phyloP scores from a whole-genome alignment of 345 rosid genomes.

The Lepidium aucheri region DNA sequence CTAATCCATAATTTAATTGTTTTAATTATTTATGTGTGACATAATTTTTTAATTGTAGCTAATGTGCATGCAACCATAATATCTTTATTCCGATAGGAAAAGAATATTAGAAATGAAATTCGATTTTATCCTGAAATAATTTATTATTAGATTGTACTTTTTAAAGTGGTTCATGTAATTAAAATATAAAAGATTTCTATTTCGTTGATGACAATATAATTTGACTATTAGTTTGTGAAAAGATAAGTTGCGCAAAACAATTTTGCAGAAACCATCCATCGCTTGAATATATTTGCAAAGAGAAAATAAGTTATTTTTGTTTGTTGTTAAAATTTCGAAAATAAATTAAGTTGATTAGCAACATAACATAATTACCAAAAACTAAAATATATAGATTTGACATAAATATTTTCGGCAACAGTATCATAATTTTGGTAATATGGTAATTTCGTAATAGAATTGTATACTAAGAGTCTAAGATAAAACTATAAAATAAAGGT shows the following conservation, averaged over 20 bases:
- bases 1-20: too few relatives aligned
- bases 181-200: neutral
- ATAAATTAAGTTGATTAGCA: neutral
- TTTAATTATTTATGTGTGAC: too few relatives aligned
- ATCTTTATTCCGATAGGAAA: too few relatives aligned
- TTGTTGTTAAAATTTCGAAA: neutral
- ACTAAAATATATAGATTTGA: neutral
- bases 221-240: neutral
- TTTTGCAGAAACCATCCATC: neutral
- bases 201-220: neutral
- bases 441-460: neutral
- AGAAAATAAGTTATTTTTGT: too few relatives aligned
- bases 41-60: too few relatives aligned
- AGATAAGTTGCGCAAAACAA: neutral
- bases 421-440: neutral
- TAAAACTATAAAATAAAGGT: too few relatives aligned
- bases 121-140: conserved; percentile 1
- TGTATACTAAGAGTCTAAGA: too few relatives aligned
- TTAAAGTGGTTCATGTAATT: neutral
- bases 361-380: neutral
- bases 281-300: neutral
- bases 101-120: neutral
- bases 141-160: neutral
- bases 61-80: too few relatives aligned
- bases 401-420: neutral